A percentile compares a stretch with the other conserved stretches of the same genome.
phyloP scores from a whole-genome alignment of 768 basidiomycete species.

The Cubamyces lactineus region DNA sequence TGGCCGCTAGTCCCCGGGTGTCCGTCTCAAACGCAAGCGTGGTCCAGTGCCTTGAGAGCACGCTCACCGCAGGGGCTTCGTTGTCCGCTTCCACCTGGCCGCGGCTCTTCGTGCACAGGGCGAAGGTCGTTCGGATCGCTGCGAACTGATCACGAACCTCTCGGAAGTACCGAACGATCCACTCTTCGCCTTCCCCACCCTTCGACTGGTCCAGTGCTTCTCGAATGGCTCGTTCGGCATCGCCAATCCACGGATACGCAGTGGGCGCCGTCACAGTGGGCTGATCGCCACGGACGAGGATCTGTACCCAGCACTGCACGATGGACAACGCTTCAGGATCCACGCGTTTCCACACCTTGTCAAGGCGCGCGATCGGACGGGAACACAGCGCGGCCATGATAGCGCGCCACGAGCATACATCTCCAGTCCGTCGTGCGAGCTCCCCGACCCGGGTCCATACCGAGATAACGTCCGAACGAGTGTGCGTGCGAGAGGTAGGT shows the following conservation, averaged over 20 bases:
- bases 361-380: slow-evolving; percentile 72
- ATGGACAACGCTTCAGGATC: slow-evolving; percentile 58
- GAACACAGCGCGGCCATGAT: slow-evolving; percentile 73
- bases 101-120: slow-evolving; percentile 51
- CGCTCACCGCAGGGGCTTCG: slow-evolving; percentile 43
- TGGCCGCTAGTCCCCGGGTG: slow-evolving; percentile 49
- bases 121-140: slow-evolving; percentile 50
- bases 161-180: slow-evolving; percentile 46
- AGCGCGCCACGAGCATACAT: slow-evolving; percentile 81
- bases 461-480: slow-evolving; percentile 71
- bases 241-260: slow-evolving; percentile 73
- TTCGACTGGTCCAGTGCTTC: slow-evolving; percentile 51
- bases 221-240: slow-evolving; percentile 49
- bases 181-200: slow-evolving; percentile 47
- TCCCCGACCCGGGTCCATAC: slow-evolving; percentile 78
- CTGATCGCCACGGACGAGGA: slow-evolving; percentile 39
- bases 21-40: slow-evolving; percentile 44
- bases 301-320: slow-evolving; percentile 71
- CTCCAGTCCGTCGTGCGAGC: slow-evolving; percentile 68
- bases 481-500: slow-evolving; percentile 61
- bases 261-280: slow-evolving; percentile 47
- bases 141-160: slow-evolving; percentile 55
- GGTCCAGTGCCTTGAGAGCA: slow-evolving; percentile 61
- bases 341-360: slow-evolving; percentile 80
- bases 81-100: slow-evolving; percentile 32